Base-by-base conservation (phyloP, 2,329 filamentous ascomycete genomes). In the Fusarium duplospermum region DNA sequence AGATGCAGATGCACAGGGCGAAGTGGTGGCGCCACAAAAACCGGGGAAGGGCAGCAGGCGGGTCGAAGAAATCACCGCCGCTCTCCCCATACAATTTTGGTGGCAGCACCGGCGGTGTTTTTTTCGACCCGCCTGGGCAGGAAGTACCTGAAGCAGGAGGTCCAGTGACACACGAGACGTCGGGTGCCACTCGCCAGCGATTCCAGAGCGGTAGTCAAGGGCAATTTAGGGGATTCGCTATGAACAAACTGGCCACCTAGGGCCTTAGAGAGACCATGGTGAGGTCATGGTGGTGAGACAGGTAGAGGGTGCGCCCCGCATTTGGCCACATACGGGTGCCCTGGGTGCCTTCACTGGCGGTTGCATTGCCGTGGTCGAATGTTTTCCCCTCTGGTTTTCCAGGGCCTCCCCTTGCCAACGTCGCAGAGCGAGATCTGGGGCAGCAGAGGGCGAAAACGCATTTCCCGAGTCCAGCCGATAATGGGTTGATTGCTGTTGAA, bases 251-350 rank as follows among this genome's bases (percentile, higher is more conserved):
- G 69, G 50, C 70, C 69, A 71, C 50, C 54, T 24, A 24, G 31
- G 20, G 40, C 69, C 52, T 18, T 27, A 59, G 35, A 68, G 62
- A 66, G 70, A 31, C 73, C 71, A 74, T 66, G 64, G 66, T 76
- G 74, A 76, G 74, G 74, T 76, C 74, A 76, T 76, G 74, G 74
- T 76, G 74, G 74, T 76, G 64, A 76, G 74, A 76, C 70, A 18
- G 27, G 29, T n/a, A 29, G 10, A 58, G 61, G 54, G 42, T 11
- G 33, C 38, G 65, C 47, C 72, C 72, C 72, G 69, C 72, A 67
- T 35, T 58, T 67, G 70, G 58, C 70, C 67, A 33, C 56, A 42
- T n/a, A 65, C 27, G 42, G 71, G 35, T 61, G 31, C 56, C 67
- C 42, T 70, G 50, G 71, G 35, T 61, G 31, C 56, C 67, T 47